Percentiles rank a stretch among this genome's conserved stretches.
phyloP scores from a whole-genome alignment of 2,329 filamentous ascomycete species.

The Fusarium cyanostomum region DNA sequence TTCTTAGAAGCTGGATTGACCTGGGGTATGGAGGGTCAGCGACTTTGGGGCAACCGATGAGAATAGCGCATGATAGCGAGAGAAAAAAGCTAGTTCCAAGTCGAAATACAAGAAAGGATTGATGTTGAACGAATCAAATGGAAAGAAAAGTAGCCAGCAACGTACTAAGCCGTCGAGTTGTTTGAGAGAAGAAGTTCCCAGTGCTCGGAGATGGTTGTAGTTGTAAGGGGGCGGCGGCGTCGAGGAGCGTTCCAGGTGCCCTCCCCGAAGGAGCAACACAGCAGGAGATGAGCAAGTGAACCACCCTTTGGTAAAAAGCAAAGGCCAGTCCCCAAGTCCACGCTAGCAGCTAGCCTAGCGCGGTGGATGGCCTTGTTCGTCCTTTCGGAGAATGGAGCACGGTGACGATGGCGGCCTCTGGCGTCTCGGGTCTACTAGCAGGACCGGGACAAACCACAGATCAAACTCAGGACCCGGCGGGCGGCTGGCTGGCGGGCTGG shows the following conservation, averaged over 20 bases:
- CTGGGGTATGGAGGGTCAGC: constrained; percentile 36
- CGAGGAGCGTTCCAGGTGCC: constrained; percentile 32
- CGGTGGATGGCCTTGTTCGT: constrained; percentile 25
- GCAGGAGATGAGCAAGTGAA: constrained; percentile 41
- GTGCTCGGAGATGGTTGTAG: constrained; percentile 21
- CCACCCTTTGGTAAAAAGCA: constrained; percentile 43
- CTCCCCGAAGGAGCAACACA: constrained; percentile 36
- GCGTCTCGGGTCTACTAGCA: constrained; percentile 28
- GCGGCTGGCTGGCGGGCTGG: constrained; percentile 5
- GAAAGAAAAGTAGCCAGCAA: constrained; percentile 30
- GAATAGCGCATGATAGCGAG: constrained; percentile 22
- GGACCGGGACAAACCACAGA: constrained; percentile 34
- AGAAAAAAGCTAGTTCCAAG: constrained; percentile 12
- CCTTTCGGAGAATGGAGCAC: constrained; percentile 27
- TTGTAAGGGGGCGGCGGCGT: constrained; percentile 37
- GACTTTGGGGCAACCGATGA: constrained; percentile 21
- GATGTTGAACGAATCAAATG: constrained; percentile 14
- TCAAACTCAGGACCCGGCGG: constrained; percentile 34
- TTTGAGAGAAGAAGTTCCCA: constrained; percentile 24
- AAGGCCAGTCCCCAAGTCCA: constrained; percentile 36
- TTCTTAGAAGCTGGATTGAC: constrained; percentile 28
- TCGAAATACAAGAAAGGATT: constrained; percentile 20
- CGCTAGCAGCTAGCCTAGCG: constrained; percentile 39
- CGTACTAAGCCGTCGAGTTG: constrained; percentile 33
- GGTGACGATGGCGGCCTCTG: constrained; percentile 39